Percentiles rank a stretch among this genome's conserved stretches.
phyloP scores from a whole-genome alignment of 805 yeast genomes.

The Candida tallmaniae region DNA sequence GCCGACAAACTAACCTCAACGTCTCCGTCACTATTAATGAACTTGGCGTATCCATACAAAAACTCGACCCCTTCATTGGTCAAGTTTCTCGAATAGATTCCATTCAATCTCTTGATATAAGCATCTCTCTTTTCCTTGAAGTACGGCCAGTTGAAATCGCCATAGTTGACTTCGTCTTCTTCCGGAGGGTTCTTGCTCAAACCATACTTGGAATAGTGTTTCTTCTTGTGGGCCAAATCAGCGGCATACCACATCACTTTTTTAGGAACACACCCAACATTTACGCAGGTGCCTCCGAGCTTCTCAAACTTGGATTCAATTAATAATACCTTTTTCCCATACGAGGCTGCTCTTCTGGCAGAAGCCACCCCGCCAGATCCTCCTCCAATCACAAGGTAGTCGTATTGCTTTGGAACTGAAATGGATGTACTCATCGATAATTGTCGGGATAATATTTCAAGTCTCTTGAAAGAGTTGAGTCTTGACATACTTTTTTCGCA shows the following conservation, averaged over 20 bases:
- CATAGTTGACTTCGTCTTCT: conserved; percentile 42
- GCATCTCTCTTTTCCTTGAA: conserved; percentile 91
- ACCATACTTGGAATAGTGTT: conserved; percentile 80
- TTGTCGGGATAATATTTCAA: conserved; percentile 26
- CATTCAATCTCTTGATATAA: conserved; percentile 80
- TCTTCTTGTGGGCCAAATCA: conserved; percentile 73
- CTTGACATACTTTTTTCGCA: not conserved
- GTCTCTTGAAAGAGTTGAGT: not conserved
- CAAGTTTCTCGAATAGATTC: conserved; percentile 86
- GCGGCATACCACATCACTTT: conserved; percentile 99
- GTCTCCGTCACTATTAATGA: conserved; percentile 56
- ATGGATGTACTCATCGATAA: conserved; percentile 47
- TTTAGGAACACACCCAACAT: conserved; percentile 99
- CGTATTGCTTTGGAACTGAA: conserved; percentile 37
- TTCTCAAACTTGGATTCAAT: conserved; percentile 65
- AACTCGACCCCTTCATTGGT: conserved; percentile 85
- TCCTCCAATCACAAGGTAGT: conserved; percentile 95
- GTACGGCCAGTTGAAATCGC: conserved; percentile 72
- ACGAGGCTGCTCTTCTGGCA: conserved; percentile 90
- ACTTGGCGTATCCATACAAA: conserved; percentile 81
- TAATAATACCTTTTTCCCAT: conserved; percentile 84
- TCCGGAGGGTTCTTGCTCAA: conserved; percentile 50
- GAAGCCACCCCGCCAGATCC: conserved; percentile 99
- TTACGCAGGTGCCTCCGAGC: conserved; percentile 98
- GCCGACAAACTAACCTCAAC: conserved; percentile 65